Base-by-base conservation (phyloP, 352 stramenopile genomes). In the Phytophthora ohioensis region DNA sequence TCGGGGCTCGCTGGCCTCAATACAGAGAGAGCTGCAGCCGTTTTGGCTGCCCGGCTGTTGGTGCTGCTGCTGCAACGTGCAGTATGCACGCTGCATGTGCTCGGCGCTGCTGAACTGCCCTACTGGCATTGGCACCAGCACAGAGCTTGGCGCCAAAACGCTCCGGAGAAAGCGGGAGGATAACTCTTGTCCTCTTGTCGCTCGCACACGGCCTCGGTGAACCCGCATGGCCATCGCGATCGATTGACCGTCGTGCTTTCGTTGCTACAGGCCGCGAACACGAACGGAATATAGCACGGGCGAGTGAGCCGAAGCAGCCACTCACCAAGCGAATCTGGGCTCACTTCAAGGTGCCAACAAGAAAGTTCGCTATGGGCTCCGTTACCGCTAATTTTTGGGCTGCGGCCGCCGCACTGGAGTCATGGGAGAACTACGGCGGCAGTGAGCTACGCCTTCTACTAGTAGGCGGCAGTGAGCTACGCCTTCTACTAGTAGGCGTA, bases 151-250 rank as follows among this genome's bases (percentile, higher is more conserved):
- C 27, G 27, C 10, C 47, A 7, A 45, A 39, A 31, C 48, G 11
- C 31, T 48, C 47, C 52, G 39, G 54, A 70, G 45, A 74, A 70
- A 68, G 58, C 57, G 49, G 49, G 65, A 72, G 15, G 52, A 72
- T 68, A 55, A 32, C 32, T 48, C 34, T 17, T 73, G 65, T 73
- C 51, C 51, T 73, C 58, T 69, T 69, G 66, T 71, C 46, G 43
- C 36, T 58, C 21, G 21, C 21, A 27, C 8, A 36, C 38, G n/a
- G 31, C 13, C 47, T 53, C 53, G 49, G 56, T 66, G 55, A 64
- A 59, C 17, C 43, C 36, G 52, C 27, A 39, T 49, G 57, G 42
- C 27, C 21, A 53, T 65, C 4, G 15, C 35, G 57, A 42, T 15
- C 12, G 46, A n/a, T 34, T 35, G 35, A 42, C 35, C 36, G 59